phyloP scores from a whole-genome alignment of 2,329 filamentous ascomycete genomes.

The Xylariomycetidae sp. region DNA sequence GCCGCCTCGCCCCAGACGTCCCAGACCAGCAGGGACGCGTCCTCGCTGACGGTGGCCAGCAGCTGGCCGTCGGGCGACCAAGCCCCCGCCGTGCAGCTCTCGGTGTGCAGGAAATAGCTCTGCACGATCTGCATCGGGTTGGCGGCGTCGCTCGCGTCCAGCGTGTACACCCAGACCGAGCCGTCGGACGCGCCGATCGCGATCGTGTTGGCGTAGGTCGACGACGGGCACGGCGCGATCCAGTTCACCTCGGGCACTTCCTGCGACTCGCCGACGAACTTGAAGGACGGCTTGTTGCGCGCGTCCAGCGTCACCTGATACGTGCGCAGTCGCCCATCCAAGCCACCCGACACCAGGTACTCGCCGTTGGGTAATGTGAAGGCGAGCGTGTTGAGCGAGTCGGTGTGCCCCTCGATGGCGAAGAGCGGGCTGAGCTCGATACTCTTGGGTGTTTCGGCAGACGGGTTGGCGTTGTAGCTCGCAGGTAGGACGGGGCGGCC shows the following conservation, averaged over 20 bases:
- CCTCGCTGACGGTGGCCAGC: conserved; percentile 83
- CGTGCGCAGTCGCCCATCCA: conserved; percentile 76
- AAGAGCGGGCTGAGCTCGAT: conserved; percentile 60
- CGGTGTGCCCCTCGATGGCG: conserved; percentile 80
- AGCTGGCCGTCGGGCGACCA: conserved; percentile 87
- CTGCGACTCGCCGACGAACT: conserved; percentile 68
- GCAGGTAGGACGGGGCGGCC: conserved; percentile 65
- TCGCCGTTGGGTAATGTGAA: conserved; percentile 82
- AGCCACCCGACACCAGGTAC: conserved; percentile 76
- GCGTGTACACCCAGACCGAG: conserved; percentile 91
- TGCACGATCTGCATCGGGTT: conserved; percentile 74
- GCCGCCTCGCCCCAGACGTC: conserved; percentile 80
- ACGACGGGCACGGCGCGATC: conserved; percentile 68
- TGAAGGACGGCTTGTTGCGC: conserved; percentile 42
- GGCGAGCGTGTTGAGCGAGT: conserved; percentile 79
- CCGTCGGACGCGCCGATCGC: conserved; percentile 87
- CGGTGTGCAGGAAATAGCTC: conserved; percentile 87
- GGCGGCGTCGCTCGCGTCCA: conserved; percentile 57
- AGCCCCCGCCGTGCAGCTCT: conserved; percentile 76
- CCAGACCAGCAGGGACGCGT: conserved; percentile 84
- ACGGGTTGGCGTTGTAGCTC: conserved; percentile 65
- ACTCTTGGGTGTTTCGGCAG: conserved; percentile 45
- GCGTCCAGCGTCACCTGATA: conserved; percentile 50
- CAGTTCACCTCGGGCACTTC: conserved; percentile 97
- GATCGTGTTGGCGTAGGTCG: conserved; percentile 68